Percentiles rank a stretch among this genome's conserved stretches.
These are phyloP conservation scores for Amanita subjunquillea DNA, from an alignment of 768 basidiomycete species.

Conservation along the genomic window DNA sequence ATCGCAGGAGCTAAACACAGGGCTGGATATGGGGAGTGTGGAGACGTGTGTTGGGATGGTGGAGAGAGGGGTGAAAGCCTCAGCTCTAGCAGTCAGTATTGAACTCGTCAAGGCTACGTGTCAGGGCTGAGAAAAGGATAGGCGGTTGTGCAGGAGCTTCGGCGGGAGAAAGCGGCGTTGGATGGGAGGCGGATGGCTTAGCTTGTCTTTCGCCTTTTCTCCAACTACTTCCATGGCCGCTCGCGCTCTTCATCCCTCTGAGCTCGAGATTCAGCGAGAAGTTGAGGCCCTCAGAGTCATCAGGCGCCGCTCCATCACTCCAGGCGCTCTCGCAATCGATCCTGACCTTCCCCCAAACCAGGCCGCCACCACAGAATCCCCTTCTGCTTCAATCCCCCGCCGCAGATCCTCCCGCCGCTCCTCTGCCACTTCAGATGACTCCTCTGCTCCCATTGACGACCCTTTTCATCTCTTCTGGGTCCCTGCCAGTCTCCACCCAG, in stretches of 20 bases:
- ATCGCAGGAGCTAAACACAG: constrained; percentile 80
- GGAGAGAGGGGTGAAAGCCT: constrained; percentile 86
- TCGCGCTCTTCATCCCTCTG: constrained; percentile 60
- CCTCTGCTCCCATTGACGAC: constrained; percentile 44
- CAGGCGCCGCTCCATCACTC: constrained; percentile 72
- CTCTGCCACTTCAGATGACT: constrained; percentile 13
- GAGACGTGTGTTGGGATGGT: constrained; percentile 89
- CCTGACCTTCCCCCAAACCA: constrained; percentile 80
- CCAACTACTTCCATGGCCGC: constrained; percentile 22
- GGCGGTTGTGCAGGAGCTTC: constrained; percentile 81
- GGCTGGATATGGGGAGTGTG: constrained; percentile 84
- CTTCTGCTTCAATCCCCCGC: constrained; percentile 15
- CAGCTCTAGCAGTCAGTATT: constrained; percentile 68
- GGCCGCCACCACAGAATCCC: constrained; percentile 34
- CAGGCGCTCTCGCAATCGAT: constrained; percentile 78
- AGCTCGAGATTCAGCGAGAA: constrained; percentile 80
- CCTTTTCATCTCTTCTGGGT: constrained; percentile 97
- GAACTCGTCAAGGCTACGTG: constrained; percentile 5
- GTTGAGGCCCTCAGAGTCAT: constrained; percentile 81
- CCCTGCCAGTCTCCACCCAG: constrained; percentile 91
- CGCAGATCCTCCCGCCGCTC: constrained; percentile 16
- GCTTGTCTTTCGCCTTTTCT: background rate
- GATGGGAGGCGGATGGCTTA: background rate
- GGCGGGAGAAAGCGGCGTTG: constrained; percentile 49
- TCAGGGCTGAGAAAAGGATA: constrained; percentile 19